Conservation (phyloP, 495 filamentous ascomycete genomes). For the Daldinia concentrica region DNA sequence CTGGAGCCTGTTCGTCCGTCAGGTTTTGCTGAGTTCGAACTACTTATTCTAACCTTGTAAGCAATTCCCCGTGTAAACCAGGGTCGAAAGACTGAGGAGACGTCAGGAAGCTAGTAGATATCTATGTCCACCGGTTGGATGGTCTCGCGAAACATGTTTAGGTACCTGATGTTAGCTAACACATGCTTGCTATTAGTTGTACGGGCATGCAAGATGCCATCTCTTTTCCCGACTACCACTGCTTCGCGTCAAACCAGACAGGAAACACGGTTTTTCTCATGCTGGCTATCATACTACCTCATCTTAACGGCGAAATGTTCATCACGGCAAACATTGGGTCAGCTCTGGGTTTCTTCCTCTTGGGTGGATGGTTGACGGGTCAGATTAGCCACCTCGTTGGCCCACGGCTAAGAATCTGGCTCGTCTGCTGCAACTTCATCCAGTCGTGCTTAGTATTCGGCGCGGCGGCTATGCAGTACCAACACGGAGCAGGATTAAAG, state of each 20-base stretch:
- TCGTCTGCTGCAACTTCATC: conserved; percentile 60
- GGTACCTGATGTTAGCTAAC: conserved; percentile 24
- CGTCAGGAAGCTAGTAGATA: not conserved
- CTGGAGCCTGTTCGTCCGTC: conserved; percentile 50
- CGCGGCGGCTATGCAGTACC: conserved; percentile 60
- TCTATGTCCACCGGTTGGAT: not conserved
- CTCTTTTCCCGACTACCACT: conserved; percentile 69
- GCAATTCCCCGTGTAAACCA: conserved; percentile 11
- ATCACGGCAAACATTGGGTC: conserved; percentile 61
- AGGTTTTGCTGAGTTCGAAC: conserved; percentile 51
- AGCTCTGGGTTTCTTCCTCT: conserved; percentile 64
- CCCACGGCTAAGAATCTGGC: conserved; percentile 59
- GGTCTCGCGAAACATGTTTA: not conserved
- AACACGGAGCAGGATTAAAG: conserved; percentile 43
- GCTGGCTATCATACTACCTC: conserved; percentile 62
- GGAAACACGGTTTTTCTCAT: conserved; percentile 69
- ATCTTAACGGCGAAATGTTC: conserved; percentile 59
- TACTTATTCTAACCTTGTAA: conserved; percentile 57
- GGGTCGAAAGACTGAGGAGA: not conserved
- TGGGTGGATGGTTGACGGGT: conserved; percentile 62
- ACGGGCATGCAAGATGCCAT: conserved; percentile 67
- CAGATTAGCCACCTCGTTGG: conserved; percentile 65
- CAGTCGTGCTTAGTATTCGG: conserved; percentile 65
- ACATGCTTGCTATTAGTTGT: conserved; percentile 17
- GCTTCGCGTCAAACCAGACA: conserved; percentile 73